Evolutionary conservation across 177 flowering plant species (phyloP).

Genomic region (Vitis hybrid): DNA sequence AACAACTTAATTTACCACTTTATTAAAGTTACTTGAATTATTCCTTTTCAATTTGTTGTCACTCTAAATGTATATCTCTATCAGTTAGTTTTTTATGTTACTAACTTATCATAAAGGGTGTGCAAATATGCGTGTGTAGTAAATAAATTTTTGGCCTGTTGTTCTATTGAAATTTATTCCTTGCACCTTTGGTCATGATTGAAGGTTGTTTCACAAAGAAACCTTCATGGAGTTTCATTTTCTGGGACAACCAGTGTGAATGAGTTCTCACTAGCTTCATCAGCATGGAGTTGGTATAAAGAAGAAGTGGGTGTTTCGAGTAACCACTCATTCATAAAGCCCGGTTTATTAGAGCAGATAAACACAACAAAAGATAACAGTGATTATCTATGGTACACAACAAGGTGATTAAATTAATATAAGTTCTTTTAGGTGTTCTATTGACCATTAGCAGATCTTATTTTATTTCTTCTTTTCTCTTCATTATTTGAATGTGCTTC

Average conservation of each 20-base stretch:
- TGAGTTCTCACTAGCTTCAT: slow-evolving; percentile 15
- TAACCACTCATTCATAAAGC: slow-evolving; percentile 30
- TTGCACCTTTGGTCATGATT: slow-evolving; percentile 1
- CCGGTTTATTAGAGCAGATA: slow-evolving; percentile 49
- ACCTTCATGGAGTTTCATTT: slow-evolving; percentile 19
- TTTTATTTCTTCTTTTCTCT: not conserved
- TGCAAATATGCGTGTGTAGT: not conserved
- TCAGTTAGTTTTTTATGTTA: not conserved
- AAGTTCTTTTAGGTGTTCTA: not conserved
- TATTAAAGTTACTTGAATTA: no score
- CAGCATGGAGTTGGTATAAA: slow-evolving; percentile 42
- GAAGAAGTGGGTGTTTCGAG: slow-evolving; percentile 41
- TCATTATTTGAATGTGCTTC: slow-evolving; percentile 1
- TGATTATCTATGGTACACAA: slow-evolving; percentile 51
- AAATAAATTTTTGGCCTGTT: not conserved
- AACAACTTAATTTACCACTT: no score
- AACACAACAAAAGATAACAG: slow-evolving; percentile 50
- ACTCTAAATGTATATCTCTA: not conserved
- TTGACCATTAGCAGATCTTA: no score
- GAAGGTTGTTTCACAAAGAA: slow-evolving; percentile 50
- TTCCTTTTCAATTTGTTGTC: no score
- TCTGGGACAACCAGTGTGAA: slow-evolving; percentile 4
- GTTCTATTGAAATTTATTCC: not conserved
- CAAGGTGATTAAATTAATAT: slow-evolving; percentile 25
- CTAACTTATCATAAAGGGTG: not conserved